Evolutionary conservation across 768 basidiomycete species (phyloP), one percentile per base, ranked within the genome.

Genomic region (Tephrocybe sp.): DNA sequence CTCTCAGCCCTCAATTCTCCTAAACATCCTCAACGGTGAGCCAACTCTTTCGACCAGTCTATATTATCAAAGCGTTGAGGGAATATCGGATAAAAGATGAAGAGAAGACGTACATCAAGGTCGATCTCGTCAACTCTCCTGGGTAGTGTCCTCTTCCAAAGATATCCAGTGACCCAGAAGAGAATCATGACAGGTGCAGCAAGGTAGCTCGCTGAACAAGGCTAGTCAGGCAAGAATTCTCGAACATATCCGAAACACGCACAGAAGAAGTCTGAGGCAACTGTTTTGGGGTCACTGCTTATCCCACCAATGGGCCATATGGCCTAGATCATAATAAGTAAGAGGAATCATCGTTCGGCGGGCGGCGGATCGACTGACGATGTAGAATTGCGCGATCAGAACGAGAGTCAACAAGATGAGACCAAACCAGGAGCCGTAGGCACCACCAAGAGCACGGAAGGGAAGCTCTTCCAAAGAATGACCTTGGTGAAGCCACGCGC

Each of bases 1-100:
- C n/a, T n/a, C n/a, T n/a, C n/a, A n/a, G n/a, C n/a, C n/a, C n/a
- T n/a, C n/a, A n/a, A n/a, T n/a, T n/a, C n/a, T n/a, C n/a, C n/a
- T n/a, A n/a, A n/a, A n/a, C n/a, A n/a, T 76, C 70, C 44, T 72
- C 71, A 3, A 67, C 73, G 4, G 73, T 76, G 22, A 73, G 60
- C 74, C 74, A 76, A 56, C 69, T 71, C 66, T 75, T 76, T 49
- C 74, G 72, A 37, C 72, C 73, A 54, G 73, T 64, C 68, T 69
- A 35, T 22, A 51, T 9, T 24, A 44, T 44, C 9, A 45, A 12
- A 37, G 5, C 47, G 35, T 8, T 28, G 1, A 18, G 32, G 18
- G 16, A 44, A 46, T 11, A 16, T 13, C 15, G 9, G 22, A 22
- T 8, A 13, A 25, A 21, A 41, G 3, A 27, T 9, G 24, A 30